Evolutionary conservation across 345 rosid genomes (phyloP), one percentile per base, ranked within the genome.

Genomic region (Diplotaxis tenuifolia): DNA sequence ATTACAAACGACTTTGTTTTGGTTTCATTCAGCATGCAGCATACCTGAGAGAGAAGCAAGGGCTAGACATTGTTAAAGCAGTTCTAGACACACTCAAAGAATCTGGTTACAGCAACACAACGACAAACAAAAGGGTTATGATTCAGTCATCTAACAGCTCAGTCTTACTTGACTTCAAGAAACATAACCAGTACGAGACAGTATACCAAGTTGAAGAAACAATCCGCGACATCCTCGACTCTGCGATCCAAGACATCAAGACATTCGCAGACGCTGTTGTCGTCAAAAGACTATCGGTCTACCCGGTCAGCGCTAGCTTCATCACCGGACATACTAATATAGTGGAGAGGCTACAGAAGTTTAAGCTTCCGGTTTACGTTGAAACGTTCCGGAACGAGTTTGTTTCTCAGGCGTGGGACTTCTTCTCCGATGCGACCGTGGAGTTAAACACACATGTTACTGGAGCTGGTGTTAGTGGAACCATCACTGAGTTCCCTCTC

Each of bases 371-470:
- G 0, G 96, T 95, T 72, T 90, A 87, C 18, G 92, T 86, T 7
- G 78, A 84, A 73, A 60, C 76, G 21, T 90, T 95, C 81, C 79
- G 76, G 71, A 95, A 95, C 29, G 99, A 95, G 82, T 95, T 88
- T 75, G 76, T 83, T 29, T 90, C 99, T 78, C 97, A 92, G 72
- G 79, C 96, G 11, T 95, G 89, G 90, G 99, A 95, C 74, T 92
- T 87, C 84, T 90, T 88, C 71, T 68, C 99, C 3, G 98, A 95
- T 60, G 74, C 91, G 31, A 88, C 86, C 5, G 89, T 84, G 4
- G 97, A 95, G 85, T 56, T 95, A 53, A 90, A 92, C 82, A 29
- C 88, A 7, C 81, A 62, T 70, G 75, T 72, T 27, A 0, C 38
- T 42, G 3, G 18, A 42, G 50, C 50, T 42, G 50, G 50, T 42